A percentile compares a stretch with the other conserved stretches of the same genome.
phyloP scores from a whole-genome alignment of 2,329 filamentous ascomycete genomes.

The Monosporascus sp. region DNA sequence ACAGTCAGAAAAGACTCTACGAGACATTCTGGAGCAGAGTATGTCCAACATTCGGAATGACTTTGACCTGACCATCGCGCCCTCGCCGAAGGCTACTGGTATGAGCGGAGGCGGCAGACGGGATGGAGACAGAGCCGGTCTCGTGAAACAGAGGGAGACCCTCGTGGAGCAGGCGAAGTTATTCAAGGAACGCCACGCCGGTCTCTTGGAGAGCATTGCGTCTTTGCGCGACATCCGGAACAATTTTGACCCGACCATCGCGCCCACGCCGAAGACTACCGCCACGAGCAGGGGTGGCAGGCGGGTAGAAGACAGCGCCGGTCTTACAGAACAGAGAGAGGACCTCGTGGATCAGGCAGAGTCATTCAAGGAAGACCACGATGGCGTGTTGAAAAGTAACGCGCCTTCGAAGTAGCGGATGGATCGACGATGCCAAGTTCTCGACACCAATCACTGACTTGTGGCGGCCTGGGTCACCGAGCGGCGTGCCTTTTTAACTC shows the following conservation, averaged over 20 bases:
- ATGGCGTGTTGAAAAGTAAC: neutral
- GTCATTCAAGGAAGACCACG: neutral
- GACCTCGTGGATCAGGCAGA: neutral
- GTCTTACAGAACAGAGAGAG: no score
- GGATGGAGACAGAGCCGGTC: neutral
- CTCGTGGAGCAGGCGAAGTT: neutral
- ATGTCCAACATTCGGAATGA: neutral
- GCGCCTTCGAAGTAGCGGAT: constrained; percentile 22
- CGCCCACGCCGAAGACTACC: neutral
- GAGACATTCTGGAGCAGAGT: neutral
- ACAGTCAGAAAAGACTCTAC: neutral
- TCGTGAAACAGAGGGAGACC: neutral
- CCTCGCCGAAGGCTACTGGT: neutral
- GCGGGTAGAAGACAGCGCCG: no score
- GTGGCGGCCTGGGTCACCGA: no score
- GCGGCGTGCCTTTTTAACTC: no score
- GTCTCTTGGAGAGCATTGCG: neutral
- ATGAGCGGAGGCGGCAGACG: neutral
- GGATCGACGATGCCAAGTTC: constrained; percentile 28
- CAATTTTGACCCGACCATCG: neutral
- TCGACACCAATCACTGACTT: no score
- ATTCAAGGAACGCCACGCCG: neutral
- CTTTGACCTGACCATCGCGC: neutral
- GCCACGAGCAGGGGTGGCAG: neutral
- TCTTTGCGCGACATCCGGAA: neutral